Conservation (phyloP, 2,329 filamentous ascomycete species). For the Trichothecium roseum region DNA sequence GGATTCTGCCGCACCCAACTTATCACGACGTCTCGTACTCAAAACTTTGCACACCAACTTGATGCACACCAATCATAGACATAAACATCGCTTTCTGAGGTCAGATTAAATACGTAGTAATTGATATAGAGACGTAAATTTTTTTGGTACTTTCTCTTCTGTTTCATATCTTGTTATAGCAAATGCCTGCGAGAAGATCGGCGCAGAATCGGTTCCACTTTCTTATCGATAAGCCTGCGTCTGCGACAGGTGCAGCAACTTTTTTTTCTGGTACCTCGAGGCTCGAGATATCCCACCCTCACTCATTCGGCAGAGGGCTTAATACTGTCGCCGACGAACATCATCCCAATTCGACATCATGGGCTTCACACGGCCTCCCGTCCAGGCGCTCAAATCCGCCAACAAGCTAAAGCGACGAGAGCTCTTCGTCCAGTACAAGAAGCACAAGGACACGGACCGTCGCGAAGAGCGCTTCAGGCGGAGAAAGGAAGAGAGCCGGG, state of each 20-base stretch:
- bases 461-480: slow-evolving; percentile 67
- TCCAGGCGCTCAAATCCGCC: slow-evolving; percentile 35
- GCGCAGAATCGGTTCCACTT: no score
- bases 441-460: slow-evolving; percentile 59
- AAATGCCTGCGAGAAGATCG: no score
- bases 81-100: no score
- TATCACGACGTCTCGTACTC: neutral
- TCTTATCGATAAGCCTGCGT: no score
- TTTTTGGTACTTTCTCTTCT: no score
- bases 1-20: slow-evolving; percentile 19
- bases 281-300: neutral
- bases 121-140: no score
- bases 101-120: no score
- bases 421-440: slow-evolving; percentile 73
- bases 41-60: neutral
- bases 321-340: no score
- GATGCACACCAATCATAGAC: no score
- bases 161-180: no score
- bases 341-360: slow-evolving; percentile 9
- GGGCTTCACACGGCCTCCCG: slow-evolving; percentile 23
- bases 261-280: neutral
- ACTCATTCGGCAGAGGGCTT: no score
- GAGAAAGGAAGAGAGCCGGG: slow-evolving; percentile 75
- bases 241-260: neutral
- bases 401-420: slow-evolving; percentile 76